Evolutionary conservation across 108 stramenopile species (phyloP), one percentile per base, ranked within the genome.

Genomic region (Cyclotella sp.): DNA sequence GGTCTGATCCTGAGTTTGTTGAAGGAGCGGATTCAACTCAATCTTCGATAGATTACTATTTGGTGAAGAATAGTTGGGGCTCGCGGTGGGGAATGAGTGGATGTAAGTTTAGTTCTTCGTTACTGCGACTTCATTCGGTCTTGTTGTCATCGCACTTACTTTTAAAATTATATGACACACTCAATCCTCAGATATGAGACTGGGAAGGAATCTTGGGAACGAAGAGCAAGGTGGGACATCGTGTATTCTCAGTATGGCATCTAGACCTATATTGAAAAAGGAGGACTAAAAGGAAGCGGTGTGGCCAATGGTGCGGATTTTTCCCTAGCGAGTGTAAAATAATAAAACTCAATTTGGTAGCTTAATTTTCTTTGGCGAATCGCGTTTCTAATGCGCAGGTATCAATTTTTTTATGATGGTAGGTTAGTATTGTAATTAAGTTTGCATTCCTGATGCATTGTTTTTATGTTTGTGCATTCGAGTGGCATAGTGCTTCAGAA

Each of bases 31-130:
- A 63, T 27, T 43, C 60, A 29, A 77, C 47, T 28, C 27, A 64
- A 27, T 39, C 22, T 68, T 39, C 67, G 12, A 63, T 39, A 19
- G 79, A 81, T 39, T 81, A 81, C 40, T 81, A 66, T 46, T 47
- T 75, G 44, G 59, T 75, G 12, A 81, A 81, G 55, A 97, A 97
- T 77, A 89, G 88, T 28, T 97, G 97, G 97, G 97, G 97, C 51
- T 79, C 54, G 7, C 68, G 62, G 30, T 98, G 96, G 96, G 97
- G 97, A 54, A 81, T 92, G 42, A 58, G 86, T 59, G 97, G 97
- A 49, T 98, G 73, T 77, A 60, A 77, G 76, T 76, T 14, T 13
- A 13, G n/a, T 39, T 61, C 30, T 61, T 61, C 26, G 14, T 24
- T 45, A 16, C 10, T 22, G 24, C 46, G 9, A 22, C 24, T 46